Conservation (phyloP, 2,329 filamentous ascomycete genomes). For the Microascus cirrosus region DNA sequence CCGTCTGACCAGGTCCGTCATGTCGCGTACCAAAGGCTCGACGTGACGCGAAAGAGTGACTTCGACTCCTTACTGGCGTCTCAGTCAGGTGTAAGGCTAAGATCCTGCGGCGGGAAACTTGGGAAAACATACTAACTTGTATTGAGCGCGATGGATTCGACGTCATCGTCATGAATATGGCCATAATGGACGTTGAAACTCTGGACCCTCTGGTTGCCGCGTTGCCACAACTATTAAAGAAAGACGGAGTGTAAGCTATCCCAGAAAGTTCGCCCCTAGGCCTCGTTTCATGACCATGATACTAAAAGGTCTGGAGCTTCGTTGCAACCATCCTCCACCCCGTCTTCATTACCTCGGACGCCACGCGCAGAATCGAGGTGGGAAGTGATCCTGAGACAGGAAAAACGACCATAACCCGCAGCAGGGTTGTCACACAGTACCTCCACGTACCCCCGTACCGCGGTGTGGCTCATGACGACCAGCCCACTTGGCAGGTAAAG, state of each 20-base stretch:
- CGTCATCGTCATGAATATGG: conserved; percentile 35
- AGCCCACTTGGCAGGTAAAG: conserved; percentile 22
- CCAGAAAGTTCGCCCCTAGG: background rate
- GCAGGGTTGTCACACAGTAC: conserved; percentile 27
- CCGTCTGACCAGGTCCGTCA: background rate
- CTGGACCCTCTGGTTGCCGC: conserved; percentile 28
- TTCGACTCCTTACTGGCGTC: background rate
- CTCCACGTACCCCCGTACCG: conserved; percentile 25
- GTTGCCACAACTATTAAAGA: conserved; percentile 26
- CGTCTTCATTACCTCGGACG: conserved; percentile 33
- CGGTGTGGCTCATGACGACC: conserved; percentile 22
- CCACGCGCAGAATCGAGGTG: conserved; percentile 20
- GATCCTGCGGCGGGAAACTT: background rate
- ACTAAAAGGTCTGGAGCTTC: conserved; percentile 18
- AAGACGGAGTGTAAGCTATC: conserved; percentile 25
- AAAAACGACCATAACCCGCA: conserved; percentile 19
- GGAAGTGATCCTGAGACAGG: conserved; percentile 21
- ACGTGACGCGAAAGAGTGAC: background rate
- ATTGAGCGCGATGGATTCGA: conserved; percentile 22
- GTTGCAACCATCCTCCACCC: conserved; percentile 36
- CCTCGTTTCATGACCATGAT: no score
- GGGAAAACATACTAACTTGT: background rate
- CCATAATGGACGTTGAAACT: conserved; percentile 33
- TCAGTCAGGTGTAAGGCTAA: background rate
- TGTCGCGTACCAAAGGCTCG: background rate